Evolutionary conservation across 2,329 filamentous ascomycete genomes (phyloP).

Genomic region (Sarocladium strictum): DNA sequence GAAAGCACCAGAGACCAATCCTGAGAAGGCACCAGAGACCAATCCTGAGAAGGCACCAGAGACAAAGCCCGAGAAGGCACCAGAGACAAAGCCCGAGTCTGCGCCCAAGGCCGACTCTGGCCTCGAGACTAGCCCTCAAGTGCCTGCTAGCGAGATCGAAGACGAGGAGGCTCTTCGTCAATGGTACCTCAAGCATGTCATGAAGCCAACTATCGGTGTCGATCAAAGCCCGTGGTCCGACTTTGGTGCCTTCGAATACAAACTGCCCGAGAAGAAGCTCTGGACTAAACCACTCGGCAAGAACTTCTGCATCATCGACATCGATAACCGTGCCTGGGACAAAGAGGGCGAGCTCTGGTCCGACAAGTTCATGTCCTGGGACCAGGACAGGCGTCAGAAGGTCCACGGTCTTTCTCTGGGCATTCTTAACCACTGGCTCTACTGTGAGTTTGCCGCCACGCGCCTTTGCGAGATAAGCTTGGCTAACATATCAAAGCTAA

Average conservation of each 20-base stretch:
- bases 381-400: slow-evolving; percentile 15
- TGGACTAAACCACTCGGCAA: slow-evolving; percentile 29
- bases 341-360: slow-evolving; percentile 30
- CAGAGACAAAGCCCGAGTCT: not conserved
- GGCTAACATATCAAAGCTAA: slow-evolving; percentile 27
- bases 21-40: not conserved
- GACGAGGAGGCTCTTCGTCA: slow-evolving; percentile 20
- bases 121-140: slow-evolving; percentile 13
- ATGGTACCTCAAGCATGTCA: slow-evolving; percentile 26
- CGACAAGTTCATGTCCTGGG: slow-evolving; percentile 28
- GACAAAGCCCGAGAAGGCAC: slow-evolving; percentile 7
- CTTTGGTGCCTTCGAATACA: slow-evolving; percentile 26
- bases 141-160: slow-evolving; percentile 10
- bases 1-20: slow-evolving; percentile 5
- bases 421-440: slow-evolving; percentile 39
- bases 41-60: not conserved
- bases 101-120: not conserved
- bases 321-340: slow-evolving; percentile 35
- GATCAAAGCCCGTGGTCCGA: slow-evolving; percentile 21
- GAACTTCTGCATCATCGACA: slow-evolving; percentile 38
- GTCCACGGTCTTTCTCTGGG: slow-evolving; percentile 33
- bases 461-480: not conserved
- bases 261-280: slow-evolving; percentile 21
- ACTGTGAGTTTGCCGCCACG: slow-evolving; percentile 23
- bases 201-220: slow-evolving; percentile 23